A percentile compares a stretch with the other conserved stretches of the same genome.
Evolutionary conservation across 1,139 yeast genomes (phyloP).

Genomic region (Geotrichum reessii): DNA sequence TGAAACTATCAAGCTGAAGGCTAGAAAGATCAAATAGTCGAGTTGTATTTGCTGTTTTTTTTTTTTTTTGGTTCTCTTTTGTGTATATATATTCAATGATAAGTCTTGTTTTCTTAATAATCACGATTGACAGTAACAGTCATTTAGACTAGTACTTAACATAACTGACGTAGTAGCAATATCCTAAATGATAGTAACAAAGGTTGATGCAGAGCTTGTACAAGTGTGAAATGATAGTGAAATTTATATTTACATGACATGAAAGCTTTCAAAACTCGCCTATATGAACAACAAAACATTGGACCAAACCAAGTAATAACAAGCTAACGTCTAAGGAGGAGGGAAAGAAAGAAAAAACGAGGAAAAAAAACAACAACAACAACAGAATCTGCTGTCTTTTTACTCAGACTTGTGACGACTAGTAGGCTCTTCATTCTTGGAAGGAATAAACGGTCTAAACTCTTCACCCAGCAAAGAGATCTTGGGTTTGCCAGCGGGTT

Average conservation of each 20-base stretch:
- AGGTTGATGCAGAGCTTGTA: too few relatives aligned
- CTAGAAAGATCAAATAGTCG: conserved; percentile 77
- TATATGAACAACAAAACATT: too few relatives aligned
- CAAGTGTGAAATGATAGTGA: background rate
- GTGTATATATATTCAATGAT: conserved; percentile 10
- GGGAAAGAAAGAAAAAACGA: too few relatives aligned
- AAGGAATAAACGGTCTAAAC: conserved; percentile 35
- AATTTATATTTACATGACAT: background rate
- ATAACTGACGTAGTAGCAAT: too few relatives aligned
- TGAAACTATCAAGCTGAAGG: conserved; percentile 86
- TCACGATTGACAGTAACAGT: too few relatives aligned
- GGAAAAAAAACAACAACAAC: too few relatives aligned
- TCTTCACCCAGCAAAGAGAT: conserved; percentile 35
- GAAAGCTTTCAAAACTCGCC: too few relatives aligned
- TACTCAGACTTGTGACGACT: conserved; percentile 17
- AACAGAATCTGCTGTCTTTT: too few relatives aligned
- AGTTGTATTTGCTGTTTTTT: background rate
- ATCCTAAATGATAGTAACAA: too few relatives aligned
- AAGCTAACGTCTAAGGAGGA: background rate
- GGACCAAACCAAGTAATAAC: too few relatives aligned
- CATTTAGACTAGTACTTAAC: too few relatives aligned
- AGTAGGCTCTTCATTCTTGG: conserved; percentile 33
- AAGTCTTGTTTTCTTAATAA: background rate
- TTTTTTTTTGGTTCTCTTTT: conserved; percentile 4
- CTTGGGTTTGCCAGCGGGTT: conserved; percentile 24